Percentiles rank a stretch among this genome's conserved stretches.
Evolutionary conservation across 163 green algal genomes (phyloP).

Genomic region (Volvox carteri): DNA sequence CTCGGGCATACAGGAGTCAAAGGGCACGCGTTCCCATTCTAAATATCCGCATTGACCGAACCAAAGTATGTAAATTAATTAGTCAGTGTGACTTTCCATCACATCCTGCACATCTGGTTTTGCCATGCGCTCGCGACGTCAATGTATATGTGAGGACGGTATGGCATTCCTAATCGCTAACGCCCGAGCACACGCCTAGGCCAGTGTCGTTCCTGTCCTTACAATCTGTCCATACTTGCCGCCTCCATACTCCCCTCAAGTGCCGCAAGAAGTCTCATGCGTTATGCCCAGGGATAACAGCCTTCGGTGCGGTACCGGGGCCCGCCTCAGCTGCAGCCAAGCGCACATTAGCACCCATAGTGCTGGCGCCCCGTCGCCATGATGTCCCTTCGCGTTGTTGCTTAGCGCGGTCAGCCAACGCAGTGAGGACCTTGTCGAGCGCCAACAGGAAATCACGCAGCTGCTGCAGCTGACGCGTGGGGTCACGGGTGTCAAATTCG

Average conservation of each 20-base stretch:
- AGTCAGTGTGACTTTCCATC: background rate
- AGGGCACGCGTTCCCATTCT: too few species aligned
- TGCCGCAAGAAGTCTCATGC: background rate
- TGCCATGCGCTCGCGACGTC: too few species aligned
- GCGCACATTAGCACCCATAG: background rate
- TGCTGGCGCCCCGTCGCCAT: background rate
- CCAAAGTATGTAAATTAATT: too few species aligned
- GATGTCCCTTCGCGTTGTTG: background rate
- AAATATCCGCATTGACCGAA: too few species aligned
- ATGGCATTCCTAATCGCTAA: too few species aligned
- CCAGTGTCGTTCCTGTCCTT: too few species aligned
- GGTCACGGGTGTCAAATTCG: slow-evolving; percentile 46
- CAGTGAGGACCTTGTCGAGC: slow-evolving; percentile 40
- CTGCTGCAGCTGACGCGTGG: slow-evolving; percentile 41
- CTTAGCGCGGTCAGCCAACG: background rate
- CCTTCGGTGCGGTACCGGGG: background rate
- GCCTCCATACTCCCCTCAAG: too few species aligned
- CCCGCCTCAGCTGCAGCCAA: background rate
- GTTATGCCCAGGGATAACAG: background rate
- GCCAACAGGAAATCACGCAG: slow-evolving; percentile 53
- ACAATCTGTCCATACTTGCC: too few species aligned
- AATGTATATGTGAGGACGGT: too few species aligned
- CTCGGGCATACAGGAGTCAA: too few species aligned
- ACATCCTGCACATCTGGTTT: background rate
- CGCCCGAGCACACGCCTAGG: too few species aligned